phyloP scores from a whole-genome alignment of 163 green algal species.

The Scenedesmus sp. region DNA sequence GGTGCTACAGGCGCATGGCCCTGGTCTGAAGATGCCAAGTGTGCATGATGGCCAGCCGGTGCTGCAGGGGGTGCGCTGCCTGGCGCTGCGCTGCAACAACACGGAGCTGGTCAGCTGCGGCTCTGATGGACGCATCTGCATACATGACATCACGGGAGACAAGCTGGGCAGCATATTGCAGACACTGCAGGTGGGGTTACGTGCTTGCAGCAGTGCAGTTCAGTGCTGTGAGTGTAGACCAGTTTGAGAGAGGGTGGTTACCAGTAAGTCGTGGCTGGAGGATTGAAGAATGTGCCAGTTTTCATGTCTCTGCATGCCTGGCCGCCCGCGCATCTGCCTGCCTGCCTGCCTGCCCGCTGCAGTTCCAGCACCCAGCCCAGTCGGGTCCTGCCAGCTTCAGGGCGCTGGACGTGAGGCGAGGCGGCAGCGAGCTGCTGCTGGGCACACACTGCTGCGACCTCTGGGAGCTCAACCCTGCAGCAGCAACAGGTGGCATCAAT shows the following conservation, averaged over 20 bases:
- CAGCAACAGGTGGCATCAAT: background rate
- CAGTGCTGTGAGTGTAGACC: background rate
- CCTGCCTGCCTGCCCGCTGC: conserved; percentile 15
- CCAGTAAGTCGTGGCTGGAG: background rate
- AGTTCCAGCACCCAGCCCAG: conserved; percentile 66
- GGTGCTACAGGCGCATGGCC: conserved; percentile 63
- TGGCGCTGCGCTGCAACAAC: conserved; percentile 63
- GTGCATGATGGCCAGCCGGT: conserved; percentile 60
- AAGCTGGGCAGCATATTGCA: conserved; percentile 62
- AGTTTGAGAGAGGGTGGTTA: background rate
- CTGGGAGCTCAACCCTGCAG: conserved; percentile 68
- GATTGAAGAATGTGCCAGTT: too few relatives aligned
- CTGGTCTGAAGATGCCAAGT: conserved; percentile 55
- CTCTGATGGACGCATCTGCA: conserved; percentile 63
- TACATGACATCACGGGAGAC: conserved; percentile 63
- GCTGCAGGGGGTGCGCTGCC: conserved; percentile 65
- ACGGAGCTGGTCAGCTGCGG: conserved; percentile 69
- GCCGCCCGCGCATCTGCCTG: background rate
- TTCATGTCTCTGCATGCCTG: background rate
- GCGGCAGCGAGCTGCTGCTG: conserved; percentile 62
- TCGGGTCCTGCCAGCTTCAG: conserved; percentile 63
- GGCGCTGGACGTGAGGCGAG: conserved; percentile 66
- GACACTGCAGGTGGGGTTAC: conserved; percentile 60
- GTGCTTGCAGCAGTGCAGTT: background rate
- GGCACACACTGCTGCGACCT: conserved; percentile 77